Conservation (phyloP, 371 early-diverging fungal genomes). For the Parasitella parasitica region DNA sequence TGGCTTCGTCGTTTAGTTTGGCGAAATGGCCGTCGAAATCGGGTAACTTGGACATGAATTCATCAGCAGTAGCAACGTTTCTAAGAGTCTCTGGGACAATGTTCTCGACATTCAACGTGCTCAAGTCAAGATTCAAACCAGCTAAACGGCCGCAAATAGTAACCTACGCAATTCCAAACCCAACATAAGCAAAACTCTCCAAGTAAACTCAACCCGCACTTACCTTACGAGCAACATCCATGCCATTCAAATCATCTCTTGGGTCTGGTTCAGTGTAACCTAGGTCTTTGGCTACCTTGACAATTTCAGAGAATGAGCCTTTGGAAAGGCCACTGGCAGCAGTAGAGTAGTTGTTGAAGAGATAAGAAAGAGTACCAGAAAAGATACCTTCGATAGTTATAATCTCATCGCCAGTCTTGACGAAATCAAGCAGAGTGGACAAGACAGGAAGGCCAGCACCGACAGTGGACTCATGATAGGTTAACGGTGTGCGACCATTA, state of each 20-base stretch:
- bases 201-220: too few relatives aligned
- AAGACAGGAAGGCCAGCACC: conserved; percentile 97
- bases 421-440: conserved; percentile 83
- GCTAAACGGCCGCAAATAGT: conserved; percentile 89
- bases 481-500: conserved; percentile 44
- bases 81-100: conserved; percentile 89
- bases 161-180: conserved; percentile 36
- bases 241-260: conserved; percentile 96
- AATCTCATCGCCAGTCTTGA: conserved; percentile 92
- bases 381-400: conserved; percentile 94
- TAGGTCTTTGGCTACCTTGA: conserved; percentile 83
- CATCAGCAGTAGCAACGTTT: conserved; percentile 64
- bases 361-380: conserved; percentile 94
- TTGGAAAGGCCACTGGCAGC: conserved; percentile 40
- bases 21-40: conserved; percentile 86
- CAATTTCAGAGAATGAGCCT: conserved; percentile 83
- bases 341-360: conserved; percentile 93
- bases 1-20: conserved; percentile 74
- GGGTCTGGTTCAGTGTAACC: conserved; percentile 99
- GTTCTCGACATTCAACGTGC: conserved; percentile 87
- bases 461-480: conserved; percentile 93
- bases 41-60: conserved; percentile 83
- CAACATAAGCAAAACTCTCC: not conserved
- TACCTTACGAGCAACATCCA: conserved; percentile 84
- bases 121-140: conserved; percentile 75